phyloP scores from a whole-genome alignment of 2,329 filamentous ascomycete species.

The Fonsecaea nubica region DNA sequence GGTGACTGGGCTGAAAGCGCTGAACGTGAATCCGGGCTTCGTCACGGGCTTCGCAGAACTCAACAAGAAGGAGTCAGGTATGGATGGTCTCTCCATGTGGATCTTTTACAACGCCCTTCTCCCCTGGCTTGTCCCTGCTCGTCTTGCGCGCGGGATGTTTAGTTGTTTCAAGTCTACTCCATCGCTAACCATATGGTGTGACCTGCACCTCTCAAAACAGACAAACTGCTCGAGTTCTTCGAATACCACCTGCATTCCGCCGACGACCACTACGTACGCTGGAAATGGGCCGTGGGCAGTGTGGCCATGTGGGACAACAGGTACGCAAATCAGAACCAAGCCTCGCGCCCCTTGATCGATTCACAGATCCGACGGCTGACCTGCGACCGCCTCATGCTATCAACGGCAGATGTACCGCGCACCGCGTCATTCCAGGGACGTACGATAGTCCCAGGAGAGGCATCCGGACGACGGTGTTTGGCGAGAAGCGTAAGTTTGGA shows the following conservation, averaged over 20 bases:
- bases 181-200: constrained; percentile 21
- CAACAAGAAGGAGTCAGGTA: constrained; percentile 54
- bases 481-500: constrained; percentile 47
- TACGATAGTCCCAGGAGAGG: constrained; percentile 49
- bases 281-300: constrained; percentile 59
- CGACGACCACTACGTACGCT: constrained; percentile 58
- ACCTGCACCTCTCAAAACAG: constrained; percentile 24
- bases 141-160: neutral
- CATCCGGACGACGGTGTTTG: constrained; percentile 54
- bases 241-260: constrained; percentile 55
- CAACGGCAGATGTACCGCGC: constrained; percentile 45
- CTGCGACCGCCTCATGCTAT: neutral
- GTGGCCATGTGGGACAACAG: constrained; percentile 61
- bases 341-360: neutral
- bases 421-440: constrained; percentile 53
- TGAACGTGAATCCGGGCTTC: constrained; percentile 44
- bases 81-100: neutral
- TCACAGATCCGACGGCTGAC: neutral
- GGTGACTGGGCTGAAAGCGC: constrained; percentile 37
- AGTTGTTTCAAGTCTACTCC: neutral
- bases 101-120: too few relatives aligned
- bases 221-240: constrained; percentile 38
- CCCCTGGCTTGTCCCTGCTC: neutral
- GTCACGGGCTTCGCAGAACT: constrained; percentile 59
- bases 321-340: constrained; percentile 2